phyloP scores from a whole-genome alignment of 1,139 yeast species.

The Lodderomyces elongisporus region DNA sequence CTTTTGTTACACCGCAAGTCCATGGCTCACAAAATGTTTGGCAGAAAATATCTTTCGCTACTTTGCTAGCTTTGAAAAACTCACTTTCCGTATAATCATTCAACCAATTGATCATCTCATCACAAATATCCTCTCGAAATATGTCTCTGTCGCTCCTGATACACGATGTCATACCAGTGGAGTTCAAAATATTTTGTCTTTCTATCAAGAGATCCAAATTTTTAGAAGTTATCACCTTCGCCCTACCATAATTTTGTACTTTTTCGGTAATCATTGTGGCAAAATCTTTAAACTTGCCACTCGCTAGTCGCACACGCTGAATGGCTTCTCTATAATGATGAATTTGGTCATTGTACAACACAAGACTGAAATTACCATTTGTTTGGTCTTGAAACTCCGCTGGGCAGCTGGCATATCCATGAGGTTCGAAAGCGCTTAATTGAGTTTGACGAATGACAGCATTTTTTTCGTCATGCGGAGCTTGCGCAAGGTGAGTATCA shows the following conservation, averaged over 20 bases:
- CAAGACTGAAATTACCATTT: slow-evolving; percentile 50
- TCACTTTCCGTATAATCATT: slow-evolving; percentile 54
- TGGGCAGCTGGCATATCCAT: slow-evolving; percentile 24
- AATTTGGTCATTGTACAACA: slow-evolving; percentile 74
- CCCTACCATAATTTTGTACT: slow-evolving; percentile 64
- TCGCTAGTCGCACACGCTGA: slow-evolving; percentile 58
- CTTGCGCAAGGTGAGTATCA: slow-evolving; percentile 33
- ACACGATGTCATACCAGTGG: slow-evolving; percentile 63
- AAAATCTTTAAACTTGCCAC: slow-evolving; percentile 61
- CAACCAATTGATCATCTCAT: slow-evolving; percentile 64
- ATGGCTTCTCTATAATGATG: slow-evolving; percentile 74
- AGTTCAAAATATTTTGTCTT: slow-evolving; percentile 48
- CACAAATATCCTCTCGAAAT: slow-evolving; percentile 79
- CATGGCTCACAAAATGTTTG: slow-evolving; percentile 50
- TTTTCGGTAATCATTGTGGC: slow-evolving; percentile 69
- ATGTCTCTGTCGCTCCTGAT: slow-evolving; percentile 65
- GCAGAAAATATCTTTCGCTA: slow-evolving; percentile 51
- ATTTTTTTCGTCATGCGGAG: slow-evolving; percentile 19
- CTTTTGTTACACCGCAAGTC: slow-evolving; percentile 35
- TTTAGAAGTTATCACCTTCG: slow-evolving; percentile 56
- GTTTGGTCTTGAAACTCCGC: slow-evolving; percentile 35
- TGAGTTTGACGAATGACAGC: slow-evolving; percentile 23
- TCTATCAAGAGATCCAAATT: slow-evolving; percentile 47
- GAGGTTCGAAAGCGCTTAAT: slow-evolving; percentile 28
- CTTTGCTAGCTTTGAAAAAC: slow-evolving; percentile 45